phyloP scores from a whole-genome alignment of 768 basidiomycete species.

The Mycena albidolilacea region DNA sequence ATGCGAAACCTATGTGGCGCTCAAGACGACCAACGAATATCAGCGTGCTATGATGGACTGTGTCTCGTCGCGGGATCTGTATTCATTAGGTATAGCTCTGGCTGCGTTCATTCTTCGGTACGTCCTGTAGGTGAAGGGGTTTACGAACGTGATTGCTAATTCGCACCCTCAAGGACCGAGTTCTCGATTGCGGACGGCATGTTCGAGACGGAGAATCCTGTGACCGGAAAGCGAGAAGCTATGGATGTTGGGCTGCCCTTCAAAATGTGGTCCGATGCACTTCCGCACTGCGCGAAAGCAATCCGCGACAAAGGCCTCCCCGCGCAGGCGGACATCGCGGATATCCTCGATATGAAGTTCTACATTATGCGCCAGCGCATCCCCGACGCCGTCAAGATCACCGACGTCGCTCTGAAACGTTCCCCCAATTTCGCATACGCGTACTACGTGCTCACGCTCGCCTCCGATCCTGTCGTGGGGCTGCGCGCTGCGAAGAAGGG shows the following conservation, averaged over 20 bases:
- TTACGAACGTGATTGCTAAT: not conserved
- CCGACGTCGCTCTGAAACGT: constrained; percentile 63
- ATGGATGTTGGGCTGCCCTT: constrained; percentile 71
- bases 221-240: constrained; percentile 57
- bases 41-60: constrained; percentile 68
- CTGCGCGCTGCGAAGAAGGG: constrained; percentile 78
- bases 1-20: constrained; percentile 64
- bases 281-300: constrained; percentile 72
- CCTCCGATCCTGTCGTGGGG: constrained; percentile 63
- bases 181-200: constrained; percentile 73
- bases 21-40: constrained; percentile 58
- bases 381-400: constrained; percentile 63
- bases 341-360: constrained; percentile 77
- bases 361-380: constrained; percentile 64
- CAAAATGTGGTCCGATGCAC: constrained; percentile 68
- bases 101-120: constrained; percentile 61
- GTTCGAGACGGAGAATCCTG: constrained; percentile 62
- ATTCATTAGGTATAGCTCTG: constrained; percentile 64
- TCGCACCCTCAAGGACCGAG: constrained; percentile 57
- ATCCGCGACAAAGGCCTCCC: constrained; percentile 61
- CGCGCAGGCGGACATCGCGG: constrained; percentile 66
- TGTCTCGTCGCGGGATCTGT: constrained; percentile 64
- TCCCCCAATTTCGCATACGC: constrained; percentile 75
- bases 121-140: not conserved
- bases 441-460: constrained; percentile 73